Evolutionary conservation across 345 rosid species (phyloP).

Genomic region (Triadica sebifera): DNA sequence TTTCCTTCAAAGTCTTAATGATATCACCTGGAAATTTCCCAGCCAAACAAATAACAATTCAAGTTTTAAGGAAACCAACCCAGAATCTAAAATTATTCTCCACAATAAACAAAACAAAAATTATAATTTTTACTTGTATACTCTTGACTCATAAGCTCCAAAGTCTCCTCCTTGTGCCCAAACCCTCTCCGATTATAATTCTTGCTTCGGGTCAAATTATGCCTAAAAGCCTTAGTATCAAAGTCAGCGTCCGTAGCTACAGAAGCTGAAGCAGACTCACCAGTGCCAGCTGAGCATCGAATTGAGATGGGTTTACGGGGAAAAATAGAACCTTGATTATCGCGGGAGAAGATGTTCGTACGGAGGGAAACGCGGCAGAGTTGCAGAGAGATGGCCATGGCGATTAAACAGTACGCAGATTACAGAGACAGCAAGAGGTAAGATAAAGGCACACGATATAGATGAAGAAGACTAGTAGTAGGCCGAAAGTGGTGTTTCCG

Average conservation of each 20-base stretch:
- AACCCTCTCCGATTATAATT: slow-evolving; percentile 84
- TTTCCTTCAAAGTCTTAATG: slow-evolving; percentile 74
- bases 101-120: background rate
- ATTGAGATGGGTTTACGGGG: slow-evolving; percentile 42
- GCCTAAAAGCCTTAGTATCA: slow-evolving; percentile 74
- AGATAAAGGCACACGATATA: background rate
- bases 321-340: slow-evolving; percentile 16
- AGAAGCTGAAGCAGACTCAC: slow-evolving; percentile 33
- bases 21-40: slow-evolving; percentile 54
- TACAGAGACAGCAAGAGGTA: background rate
- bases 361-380: slow-evolving; percentile 53
- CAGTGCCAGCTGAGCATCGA: slow-evolving; percentile 46
- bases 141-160: slow-evolving; percentile 77
- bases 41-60: background rate
- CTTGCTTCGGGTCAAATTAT: slow-evolving; percentile 74
- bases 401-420: background rate
- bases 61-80: background rate
- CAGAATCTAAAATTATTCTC: background rate
- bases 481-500: slow-evolving; percentile 13
- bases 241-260: slow-evolving; percentile 59
- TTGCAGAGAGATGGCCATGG: slow-evolving; percentile 73
- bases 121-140: slow-evolving; percentile 52
- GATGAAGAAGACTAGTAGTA: background rate
- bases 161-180: slow-evolving; percentile 83
- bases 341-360: slow-evolving; percentile 24